A percentile compares a stretch with the other conserved stretches of the same genome.
Evolutionary conservation across 371 early-diverging fungal species (phyloP).

Genomic region (Fennellomyces sp.): DNA sequence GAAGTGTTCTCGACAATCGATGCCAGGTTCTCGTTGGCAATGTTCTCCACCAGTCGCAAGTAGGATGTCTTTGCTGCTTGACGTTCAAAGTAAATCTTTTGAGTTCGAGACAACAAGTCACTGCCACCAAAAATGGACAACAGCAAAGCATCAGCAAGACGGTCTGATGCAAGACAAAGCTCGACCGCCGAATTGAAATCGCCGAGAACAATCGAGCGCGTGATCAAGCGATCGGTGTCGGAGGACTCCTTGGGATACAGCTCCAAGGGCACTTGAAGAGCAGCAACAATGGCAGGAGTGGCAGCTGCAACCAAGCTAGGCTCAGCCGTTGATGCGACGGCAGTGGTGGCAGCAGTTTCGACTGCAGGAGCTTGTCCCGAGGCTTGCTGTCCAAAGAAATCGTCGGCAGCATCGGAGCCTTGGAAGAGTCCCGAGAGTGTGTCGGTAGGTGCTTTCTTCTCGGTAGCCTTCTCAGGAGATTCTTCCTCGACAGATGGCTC

Average conservation of each 20-base stretch:
- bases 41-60: constrained; percentile 79
- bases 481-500: constrained; percentile 10
- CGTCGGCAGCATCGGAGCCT: constrained; percentile 25
- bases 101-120: constrained; percentile 82
- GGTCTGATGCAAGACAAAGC: constrained; percentile 78
- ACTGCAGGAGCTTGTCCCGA: constrained; percentile 7
- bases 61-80: constrained; percentile 63
- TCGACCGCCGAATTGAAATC: constrained; percentile 92
- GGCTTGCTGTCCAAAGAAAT: constrained; percentile 30
- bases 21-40: constrained; percentile 78
- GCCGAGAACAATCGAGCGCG: constrained; percentile 82
- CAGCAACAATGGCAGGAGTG: constrained; percentile 15
- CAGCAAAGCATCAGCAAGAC: constrained; percentile 90
- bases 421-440: constrained; percentile 37
- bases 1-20: constrained; percentile 82
- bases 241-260: constrained; percentile 60
- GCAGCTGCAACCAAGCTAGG: constrained; percentile 17
- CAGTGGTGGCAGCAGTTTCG: constrained; percentile 14
- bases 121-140: constrained; percentile 88
- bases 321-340: constrained; percentile 19
- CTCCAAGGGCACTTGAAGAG: constrained; percentile 51
- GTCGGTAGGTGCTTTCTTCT: constrained; percentile 7
- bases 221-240: constrained; percentile 81
- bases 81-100: constrained; percentile 83
- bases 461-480: constrained; percentile 13